These are phyloP conservation scores for Penicillium sp. DNA, from an alignment of 2,329 filamentous ascomycete species.

Conservation along the genomic window DNA sequence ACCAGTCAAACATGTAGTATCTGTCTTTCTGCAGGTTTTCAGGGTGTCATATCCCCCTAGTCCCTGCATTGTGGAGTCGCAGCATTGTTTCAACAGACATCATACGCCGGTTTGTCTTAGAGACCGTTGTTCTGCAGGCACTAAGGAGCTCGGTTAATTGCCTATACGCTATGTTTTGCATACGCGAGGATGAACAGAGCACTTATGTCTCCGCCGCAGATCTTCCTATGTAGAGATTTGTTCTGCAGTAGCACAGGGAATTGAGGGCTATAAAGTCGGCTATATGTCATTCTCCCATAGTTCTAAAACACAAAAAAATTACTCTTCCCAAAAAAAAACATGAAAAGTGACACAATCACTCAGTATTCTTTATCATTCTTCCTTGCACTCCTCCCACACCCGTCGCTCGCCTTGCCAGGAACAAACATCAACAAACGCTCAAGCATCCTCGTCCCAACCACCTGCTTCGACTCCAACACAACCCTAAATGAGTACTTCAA, in stretches of 20 bases:
- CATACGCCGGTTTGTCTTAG: neutral
- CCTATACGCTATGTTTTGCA: neutral
- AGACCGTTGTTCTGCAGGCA: too few relatives aligned
- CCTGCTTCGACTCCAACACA: conserved; percentile 32
- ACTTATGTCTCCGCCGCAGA: neutral
- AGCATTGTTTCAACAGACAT: neutral
- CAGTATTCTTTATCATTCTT: conserved; percentile 4
- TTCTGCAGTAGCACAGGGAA: neutral
- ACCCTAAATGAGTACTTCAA: conserved; percentile 45
- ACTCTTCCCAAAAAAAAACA: neutral
- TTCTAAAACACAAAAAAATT: neutral
- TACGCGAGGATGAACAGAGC: neutral
- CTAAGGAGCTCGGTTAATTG: too few relatives aligned
- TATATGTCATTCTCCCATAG: neutral
- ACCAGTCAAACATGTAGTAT: neutral
- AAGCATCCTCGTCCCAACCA: conserved; percentile 22
- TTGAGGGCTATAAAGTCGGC: neutral
- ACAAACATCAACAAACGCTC: conserved; percentile 9
- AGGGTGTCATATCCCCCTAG: neutral
- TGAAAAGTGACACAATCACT: too few relatives aligned
- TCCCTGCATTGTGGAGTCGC: neutral
- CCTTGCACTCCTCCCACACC: conserved; percentile 1
- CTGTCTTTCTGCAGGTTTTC: neutral
- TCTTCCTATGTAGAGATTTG: neutral
- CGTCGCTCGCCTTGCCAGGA: conserved; percentile 4